Evolutionary conservation across 768 basidiomycete genomes (phyloP).

Genomic region (Lactarius pseudohatsudake): DNA sequence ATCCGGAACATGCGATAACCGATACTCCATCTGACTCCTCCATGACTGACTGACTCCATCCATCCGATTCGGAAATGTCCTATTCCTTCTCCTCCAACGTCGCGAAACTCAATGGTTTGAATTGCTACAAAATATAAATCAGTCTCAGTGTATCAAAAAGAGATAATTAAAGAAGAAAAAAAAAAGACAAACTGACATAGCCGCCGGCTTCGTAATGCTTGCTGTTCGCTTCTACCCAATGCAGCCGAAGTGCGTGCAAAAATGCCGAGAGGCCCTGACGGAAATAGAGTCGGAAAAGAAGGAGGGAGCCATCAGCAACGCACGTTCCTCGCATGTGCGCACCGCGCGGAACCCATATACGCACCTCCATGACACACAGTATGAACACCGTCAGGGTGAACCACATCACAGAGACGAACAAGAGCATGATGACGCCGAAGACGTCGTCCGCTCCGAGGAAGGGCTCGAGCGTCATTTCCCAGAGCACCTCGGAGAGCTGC

Average conservation of each 20-base stretch:
- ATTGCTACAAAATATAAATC: slow-evolving; percentile 42
- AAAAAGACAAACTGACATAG: slow-evolving; percentile 58
- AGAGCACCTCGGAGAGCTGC: slow-evolving; percentile 92
- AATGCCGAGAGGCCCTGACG: slow-evolving; percentile 88
- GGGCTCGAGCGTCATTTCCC: slow-evolving; percentile 78
- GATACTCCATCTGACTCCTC: not conserved
- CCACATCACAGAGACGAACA: slow-evolving; percentile 68
- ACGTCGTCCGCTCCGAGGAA: slow-evolving; percentile 63
- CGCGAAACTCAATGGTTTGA: slow-evolving; percentile 50
- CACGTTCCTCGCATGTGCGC: slow-evolving; percentile 25
- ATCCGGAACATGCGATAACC: not conserved
- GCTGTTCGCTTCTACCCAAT: slow-evolving; percentile 98
- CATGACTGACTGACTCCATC: not conserved
- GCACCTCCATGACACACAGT: slow-evolving; percentile 94
- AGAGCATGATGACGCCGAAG: slow-evolving; percentile 49
- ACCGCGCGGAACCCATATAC: slow-evolving; percentile 34
- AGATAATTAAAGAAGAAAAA: slow-evolving; percentile 2
- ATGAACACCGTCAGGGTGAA: slow-evolving; percentile 71
- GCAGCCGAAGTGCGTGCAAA: slow-evolving; percentile 91
- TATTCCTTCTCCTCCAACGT: slow-evolving; percentile 38
- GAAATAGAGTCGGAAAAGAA: not conserved
- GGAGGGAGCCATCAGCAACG: slow-evolving; percentile 7
- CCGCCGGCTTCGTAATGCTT: slow-evolving; percentile 92
- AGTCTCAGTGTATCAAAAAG: slow-evolving; percentile 10
- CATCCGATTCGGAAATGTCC: not conserved